Conservation (phyloP, 306 rosid species). For the Cucumis sativus region Cucumber_9930_V3 NC_026657.2:34030001-34030500, state of each 20-base stretch:
- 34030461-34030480: slow-evolving; percentile 91
- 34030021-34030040: slow-evolving; percentile 48
- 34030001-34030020: slow-evolving; percentile 72
- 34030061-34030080: slow-evolving; percentile 56
- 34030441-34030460: slow-evolving; percentile 66
- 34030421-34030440: slow-evolving; percentile 98
- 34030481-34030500: slow-evolving; percentile 82
- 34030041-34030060: slow-evolving; percentile 64
- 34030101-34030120: slow-evolving; percentile 47
- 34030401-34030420: slow-evolving; percentile 56
- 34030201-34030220: background rate
- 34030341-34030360: slow-evolving; percentile 70
- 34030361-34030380: slow-evolving; percentile 66
- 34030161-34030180: background rate
- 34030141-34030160: background rate
- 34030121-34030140: slow-evolving; percentile 71
- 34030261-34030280: slow-evolving; percentile 54
- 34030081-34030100: slow-evolving; percentile 54
- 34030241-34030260: slow-evolving; percentile 66
- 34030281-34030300: slow-evolving; percentile 64
- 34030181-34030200: background rate
- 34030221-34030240: slow-evolving; percentile 57
- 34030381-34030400: slow-evolving; percentile 58
- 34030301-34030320: slow-evolving; percentile 67
- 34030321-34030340: slow-evolving; percentile 55